These are phyloP conservation scores for Trifolium dubium DNA, from an alignment of 306 rosid species.

Conservation along the genomic window DNA sequence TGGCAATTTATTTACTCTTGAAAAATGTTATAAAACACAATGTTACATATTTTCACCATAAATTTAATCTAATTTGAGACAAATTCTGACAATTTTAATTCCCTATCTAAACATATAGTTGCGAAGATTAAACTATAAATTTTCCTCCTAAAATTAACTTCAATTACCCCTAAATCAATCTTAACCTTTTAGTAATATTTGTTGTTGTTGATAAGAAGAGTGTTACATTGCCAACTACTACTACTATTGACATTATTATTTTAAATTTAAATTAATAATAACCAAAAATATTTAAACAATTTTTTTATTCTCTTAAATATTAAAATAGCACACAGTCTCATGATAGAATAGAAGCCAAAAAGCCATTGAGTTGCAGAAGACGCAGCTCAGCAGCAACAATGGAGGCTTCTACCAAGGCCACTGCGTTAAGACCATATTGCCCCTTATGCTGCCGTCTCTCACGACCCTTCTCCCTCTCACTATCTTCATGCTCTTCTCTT, in stretches of 20 bases:
- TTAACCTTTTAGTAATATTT: too few relatives aligned
- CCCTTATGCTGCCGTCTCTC: constrained; percentile 61
- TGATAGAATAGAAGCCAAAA: constrained; percentile 44
- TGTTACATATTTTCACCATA: too few relatives aligned
- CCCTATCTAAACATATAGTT: too few relatives aligned
- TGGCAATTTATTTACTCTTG: too few relatives aligned
- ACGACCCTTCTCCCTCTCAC: constrained; percentile 36
- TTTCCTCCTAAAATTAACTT: too few relatives aligned
- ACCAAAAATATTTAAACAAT: not conserved
- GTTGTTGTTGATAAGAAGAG: too few relatives aligned
- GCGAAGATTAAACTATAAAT: too few relatives aligned
- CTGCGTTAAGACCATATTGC: constrained; percentile 60
- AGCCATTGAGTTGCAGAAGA: constrained; percentile 46
- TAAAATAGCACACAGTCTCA: constrained; percentile 52
- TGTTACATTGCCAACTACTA: not conserved
- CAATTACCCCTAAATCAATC: too few relatives aligned
- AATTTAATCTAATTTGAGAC: too few relatives aligned
- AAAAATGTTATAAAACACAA: too few relatives aligned
- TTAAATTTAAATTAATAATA: not conserved
- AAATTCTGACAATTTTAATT: too few relatives aligned
- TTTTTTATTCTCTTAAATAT: not conserved
- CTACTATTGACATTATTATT: not conserved
- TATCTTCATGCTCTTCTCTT: constrained; percentile 53
- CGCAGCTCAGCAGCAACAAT: constrained; percentile 32
- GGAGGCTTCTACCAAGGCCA: constrained; percentile 60